Percentiles rank a stretch among this genome's conserved stretches.
Evolutionary conservation across 176 grass and related monocot genomes (phyloP).

Genomic region (Puccinellia tenuiflora): DNA sequence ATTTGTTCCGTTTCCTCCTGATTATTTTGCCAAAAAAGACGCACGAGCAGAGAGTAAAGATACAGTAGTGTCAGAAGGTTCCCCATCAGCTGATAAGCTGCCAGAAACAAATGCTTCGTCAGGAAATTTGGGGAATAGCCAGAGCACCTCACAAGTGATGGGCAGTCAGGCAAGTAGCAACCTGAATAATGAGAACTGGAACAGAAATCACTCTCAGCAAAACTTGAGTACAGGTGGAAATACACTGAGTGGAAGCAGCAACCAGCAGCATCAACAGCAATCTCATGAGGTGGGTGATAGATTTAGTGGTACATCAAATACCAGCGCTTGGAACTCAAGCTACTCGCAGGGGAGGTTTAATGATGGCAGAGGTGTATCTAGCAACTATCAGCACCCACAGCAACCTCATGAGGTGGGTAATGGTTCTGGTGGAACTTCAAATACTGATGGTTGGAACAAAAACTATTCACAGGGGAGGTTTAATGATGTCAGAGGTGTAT

Average conservation of each 20-base stretch:
- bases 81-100: slow-evolving; percentile 9
- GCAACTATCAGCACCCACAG: slow-evolving; percentile 23
- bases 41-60: slow-evolving; percentile 25
- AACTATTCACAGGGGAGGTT: slow-evolving; percentile 13
- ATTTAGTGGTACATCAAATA: background rate
- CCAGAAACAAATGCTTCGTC: slow-evolving; percentile 22
- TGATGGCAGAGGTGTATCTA: slow-evolving; percentile 25
- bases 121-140: background rate
- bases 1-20: slow-evolving; percentile 90
- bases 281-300: background rate
- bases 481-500: slow-evolving; percentile 19
- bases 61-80: slow-evolving; percentile 20
- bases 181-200: slow-evolving; percentile 20
- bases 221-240: slow-evolving; percentile 20
- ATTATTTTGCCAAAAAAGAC: slow-evolving; percentile 92
- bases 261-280: slow-evolving; percentile 25
- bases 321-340: background rate
- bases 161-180: slow-evolving; percentile 20
- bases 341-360: slow-evolving; percentile 14
- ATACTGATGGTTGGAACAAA: slow-evolving; percentile 1
- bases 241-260: background rate
- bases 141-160: slow-evolving; percentile 5
- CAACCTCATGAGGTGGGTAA: background rate
- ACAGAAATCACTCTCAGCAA: slow-evolving; percentile 23
- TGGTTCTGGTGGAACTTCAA: background rate